phyloP scores from a whole-genome alignment of 140 eudicot species.

The Eryngium alpinum region DNA sequence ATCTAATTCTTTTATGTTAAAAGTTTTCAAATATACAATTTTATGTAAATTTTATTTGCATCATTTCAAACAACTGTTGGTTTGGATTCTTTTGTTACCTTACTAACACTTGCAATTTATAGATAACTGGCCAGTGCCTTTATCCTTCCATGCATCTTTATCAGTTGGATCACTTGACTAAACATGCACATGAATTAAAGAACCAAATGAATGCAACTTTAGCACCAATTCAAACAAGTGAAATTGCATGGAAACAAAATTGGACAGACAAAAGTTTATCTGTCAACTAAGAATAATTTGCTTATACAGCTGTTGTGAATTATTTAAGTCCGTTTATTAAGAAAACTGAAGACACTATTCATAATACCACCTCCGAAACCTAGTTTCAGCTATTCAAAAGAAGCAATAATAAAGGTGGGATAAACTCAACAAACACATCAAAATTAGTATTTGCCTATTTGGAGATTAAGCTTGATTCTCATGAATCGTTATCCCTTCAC shows the following conservation, averaged over 20 bases:
- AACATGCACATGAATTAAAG: constrained; percentile 9
- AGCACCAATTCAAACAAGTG: not conserved
- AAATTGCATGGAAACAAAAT: not conserved
- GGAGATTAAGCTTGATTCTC: not conserved
- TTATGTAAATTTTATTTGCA: constrained; percentile 37
- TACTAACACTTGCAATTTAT: constrained; percentile 70
- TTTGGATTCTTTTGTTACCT: constrained; percentile 88
- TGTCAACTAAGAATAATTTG: not conserved
- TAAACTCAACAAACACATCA: not conserved
- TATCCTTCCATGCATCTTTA: constrained; percentile 85
- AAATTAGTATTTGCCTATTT: not conserved
- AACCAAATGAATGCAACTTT: not conserved
- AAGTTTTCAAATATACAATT: not conserved
- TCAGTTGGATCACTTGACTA: constrained; percentile 84
- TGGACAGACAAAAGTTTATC: not conserved
- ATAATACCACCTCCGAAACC: not conserved
- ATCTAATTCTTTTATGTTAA: not conserved
- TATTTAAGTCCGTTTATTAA: not conserved
- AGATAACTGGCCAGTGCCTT: constrained; percentile 81
- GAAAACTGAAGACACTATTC: not conserved
- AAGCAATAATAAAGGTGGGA: not conserved
- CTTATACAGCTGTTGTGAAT: not conserved
- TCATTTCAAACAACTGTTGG: constrained; percentile 88
- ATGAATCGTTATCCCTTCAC: not conserved
- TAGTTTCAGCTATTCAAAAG: not conserved